These are phyloP conservation scores for Pogostemon cablin DNA, from an alignment of 257 asterid genomes.

Conservation along the genomic window DNA sequence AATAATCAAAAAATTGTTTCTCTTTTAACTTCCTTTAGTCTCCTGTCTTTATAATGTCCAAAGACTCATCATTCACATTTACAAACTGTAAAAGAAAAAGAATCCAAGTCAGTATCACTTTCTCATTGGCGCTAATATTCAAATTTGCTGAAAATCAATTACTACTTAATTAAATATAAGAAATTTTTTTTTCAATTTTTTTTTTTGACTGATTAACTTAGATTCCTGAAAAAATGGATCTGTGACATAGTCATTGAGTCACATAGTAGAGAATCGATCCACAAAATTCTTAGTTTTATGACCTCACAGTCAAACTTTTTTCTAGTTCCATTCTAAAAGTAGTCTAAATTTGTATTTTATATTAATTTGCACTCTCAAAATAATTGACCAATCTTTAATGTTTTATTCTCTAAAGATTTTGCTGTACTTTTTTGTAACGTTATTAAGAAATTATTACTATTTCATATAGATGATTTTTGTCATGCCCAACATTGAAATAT, in stretches of 20 bases:
- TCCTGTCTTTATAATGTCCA: slow-evolving; percentile 29
- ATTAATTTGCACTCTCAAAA: slow-evolving; percentile 28
- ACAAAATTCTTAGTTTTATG: slow-evolving; percentile 22
- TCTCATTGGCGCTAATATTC: slow-evolving; percentile 38
- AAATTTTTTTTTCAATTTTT: too few relatives aligned
- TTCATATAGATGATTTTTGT: too few relatives aligned
- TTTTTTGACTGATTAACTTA: background rate
- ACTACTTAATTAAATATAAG: too few relatives aligned
- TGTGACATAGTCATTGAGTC: background rate
- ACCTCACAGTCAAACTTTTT: slow-evolving; percentile 40
- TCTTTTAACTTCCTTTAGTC: slow-evolving; percentile 33
- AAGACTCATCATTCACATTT: slow-evolving; percentile 42
- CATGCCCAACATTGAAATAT: too few relatives aligned
- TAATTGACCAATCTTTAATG: slow-evolving; percentile 26
- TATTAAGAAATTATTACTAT: too few relatives aligned
- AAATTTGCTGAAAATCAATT: slow-evolving; percentile 30
- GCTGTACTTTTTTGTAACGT: too few relatives aligned
- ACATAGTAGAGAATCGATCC: slow-evolving; percentile 44
- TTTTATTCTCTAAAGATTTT: background rate
- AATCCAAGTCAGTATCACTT: slow-evolving; percentile 40
- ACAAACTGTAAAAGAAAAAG: slow-evolving; percentile 31
- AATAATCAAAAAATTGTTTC: slow-evolving; percentile 26
- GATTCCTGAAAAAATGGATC: background rate
- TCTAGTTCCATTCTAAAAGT: slow-evolving; percentile 14
- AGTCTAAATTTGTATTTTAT: background rate